Percentiles rank a stretch among this genome's conserved stretches.
Evolutionary conservation across 345 rosid species (phyloP).

Genomic region (Aethionema arabicum): DNA sequence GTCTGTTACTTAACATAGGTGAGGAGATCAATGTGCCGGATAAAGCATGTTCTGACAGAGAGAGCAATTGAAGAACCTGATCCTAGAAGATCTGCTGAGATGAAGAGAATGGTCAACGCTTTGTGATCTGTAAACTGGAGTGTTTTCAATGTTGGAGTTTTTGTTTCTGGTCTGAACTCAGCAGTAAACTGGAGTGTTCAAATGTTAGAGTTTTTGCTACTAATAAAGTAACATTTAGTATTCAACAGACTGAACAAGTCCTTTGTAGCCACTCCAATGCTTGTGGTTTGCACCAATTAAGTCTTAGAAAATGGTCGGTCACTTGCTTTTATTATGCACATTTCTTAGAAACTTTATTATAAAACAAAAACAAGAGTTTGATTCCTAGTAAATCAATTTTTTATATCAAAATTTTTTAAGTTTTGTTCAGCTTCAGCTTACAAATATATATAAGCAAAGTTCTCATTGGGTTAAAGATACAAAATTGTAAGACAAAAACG

Average conservation of each 20-base stretch:
- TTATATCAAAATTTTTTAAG: no score
- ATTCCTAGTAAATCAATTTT: no score
- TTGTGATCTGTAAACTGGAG: slow-evolving; percentile 42
- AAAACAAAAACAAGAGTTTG: no score
- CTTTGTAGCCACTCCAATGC: background rate
- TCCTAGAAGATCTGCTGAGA: slow-evolving; percentile 81
- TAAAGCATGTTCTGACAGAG: slow-evolving; percentile 84
- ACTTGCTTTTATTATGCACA: background rate
- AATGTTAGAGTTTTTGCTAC: background rate
- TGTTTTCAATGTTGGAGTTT: background rate
- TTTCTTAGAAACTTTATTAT: background rate
- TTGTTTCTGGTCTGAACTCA: no score
- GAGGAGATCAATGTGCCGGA: slow-evolving; percentile 82
- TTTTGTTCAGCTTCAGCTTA: no score
- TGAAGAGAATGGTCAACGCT: slow-evolving; percentile 90
- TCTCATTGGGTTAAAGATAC: no score
- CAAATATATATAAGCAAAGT: no score
- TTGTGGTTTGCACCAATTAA: background rate
- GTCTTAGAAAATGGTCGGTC: background rate
- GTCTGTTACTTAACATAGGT: slow-evolving; percentile 41
- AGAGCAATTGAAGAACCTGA: slow-evolving; percentile 85
- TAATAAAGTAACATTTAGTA: slow-evolving; percentile 6
- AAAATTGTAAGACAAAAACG: no score
- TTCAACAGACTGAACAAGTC: background rate
- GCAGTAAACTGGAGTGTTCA: slow-evolving; percentile 1